Base-by-base conservation (phyloP, 345 rosid species). In the Citropsis articulata region DNA sequence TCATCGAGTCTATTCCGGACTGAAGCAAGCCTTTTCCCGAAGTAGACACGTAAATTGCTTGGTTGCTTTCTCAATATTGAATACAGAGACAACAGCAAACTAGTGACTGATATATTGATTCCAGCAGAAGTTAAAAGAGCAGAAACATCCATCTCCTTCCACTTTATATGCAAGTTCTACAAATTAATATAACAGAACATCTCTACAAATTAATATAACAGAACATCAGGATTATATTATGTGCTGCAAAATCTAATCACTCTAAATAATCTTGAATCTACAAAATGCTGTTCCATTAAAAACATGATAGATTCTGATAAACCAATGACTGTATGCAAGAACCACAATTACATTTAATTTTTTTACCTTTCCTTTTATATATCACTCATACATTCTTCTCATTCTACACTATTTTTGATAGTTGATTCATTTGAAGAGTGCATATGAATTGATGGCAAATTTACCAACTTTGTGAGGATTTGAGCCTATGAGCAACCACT, bases 111-210 rank as follows among this genome's bases (percentile, higher is more conserved):
- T 71, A 89, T 66, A 75, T 96, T 96, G 65, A 96, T 92, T 84
- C 93, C 98, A 38, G 93, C 97, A 50, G 97, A 96, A 40, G 99
- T 96, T 69, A 96, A 72, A 66, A 96, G 89, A 25, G 92, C 93
- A 36, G 76, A 78, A 76, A 96, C 21, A 64, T 92, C 87, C 99
- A 96, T 94, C 86, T 81, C 78, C 50, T 64, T 71, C 76, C 66
- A 36, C 82, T 78, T 53, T 65, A 77, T 75, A 73, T 40, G 45
- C 2, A 40, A 40, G 12, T 40, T 40, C 45, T 40, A 40, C 45
- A 75, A 63, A 50, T 71, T 35, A 69, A 56, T 72, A 73, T 77
- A 73, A 66, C 79, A 71, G 60, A 75, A 30, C 30, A 63, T 71
- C 65, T 42, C 50, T 42, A 42, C 50, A 65, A 63, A 50, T 71